Conservation (phyloP, 768 basidiomycete genomes). For the Hypsizygus marmoreus region DNA sequence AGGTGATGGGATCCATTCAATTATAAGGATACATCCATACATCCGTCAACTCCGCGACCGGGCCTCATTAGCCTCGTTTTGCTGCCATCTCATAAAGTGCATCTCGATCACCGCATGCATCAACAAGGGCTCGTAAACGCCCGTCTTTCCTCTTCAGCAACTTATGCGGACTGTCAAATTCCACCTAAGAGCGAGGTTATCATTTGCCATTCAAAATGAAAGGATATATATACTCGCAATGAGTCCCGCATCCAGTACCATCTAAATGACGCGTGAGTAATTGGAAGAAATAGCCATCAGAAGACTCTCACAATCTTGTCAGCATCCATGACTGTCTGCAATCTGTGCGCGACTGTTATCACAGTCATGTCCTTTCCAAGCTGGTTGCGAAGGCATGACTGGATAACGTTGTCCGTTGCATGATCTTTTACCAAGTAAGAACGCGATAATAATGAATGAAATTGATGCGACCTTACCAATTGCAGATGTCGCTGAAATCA, state of each 20-base stretch:
- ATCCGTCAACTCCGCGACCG: neutral
- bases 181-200: conserved; percentile 29
- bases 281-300: no score
- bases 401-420: conserved; percentile 66
- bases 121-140: conserved; percentile 45
- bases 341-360: conserved; percentile 67
- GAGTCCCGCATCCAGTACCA: conserved; percentile 11
- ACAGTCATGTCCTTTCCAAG: conserved; percentile 59
- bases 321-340: conserved; percentile 68
- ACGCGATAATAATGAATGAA: conserved; percentile 12
- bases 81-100: conserved; percentile 38
- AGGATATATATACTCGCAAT: conserved; percentile 3
- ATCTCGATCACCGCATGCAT: conserved; percentile 50
- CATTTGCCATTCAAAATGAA: neutral
- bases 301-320: conserved; percentile 50
- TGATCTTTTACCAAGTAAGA: conserved; percentile 36
- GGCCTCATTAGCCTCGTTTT: neutral
- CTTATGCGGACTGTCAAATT: conserved; percentile 47
- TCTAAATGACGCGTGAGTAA: no score
- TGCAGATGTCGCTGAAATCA: conserved; percentile 40
- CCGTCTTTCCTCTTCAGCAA: conserved; percentile 50
- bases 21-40: no score
- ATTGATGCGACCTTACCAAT: conserved; percentile 39
- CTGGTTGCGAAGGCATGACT: conserved; percentile 63
- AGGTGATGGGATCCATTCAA: no score